phyloP scores from a whole-genome alignment of 2,329 filamentous ascomycete species.

The Alternaria postmessia region DNA sequence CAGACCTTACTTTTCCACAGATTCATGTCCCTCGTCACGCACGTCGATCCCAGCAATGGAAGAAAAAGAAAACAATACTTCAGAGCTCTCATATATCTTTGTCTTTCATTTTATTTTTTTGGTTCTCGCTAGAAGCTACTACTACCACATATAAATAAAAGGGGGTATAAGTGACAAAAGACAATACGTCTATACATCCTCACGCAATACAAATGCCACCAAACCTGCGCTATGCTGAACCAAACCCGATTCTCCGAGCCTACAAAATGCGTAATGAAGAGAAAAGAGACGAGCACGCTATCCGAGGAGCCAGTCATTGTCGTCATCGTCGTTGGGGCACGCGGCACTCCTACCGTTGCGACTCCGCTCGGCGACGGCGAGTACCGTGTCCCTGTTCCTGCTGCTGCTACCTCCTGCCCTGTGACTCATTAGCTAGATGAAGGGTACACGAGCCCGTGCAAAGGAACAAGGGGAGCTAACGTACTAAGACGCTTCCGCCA shows the following conservation, averaged over 20 bases:
- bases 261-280: slow-evolving; percentile 16
- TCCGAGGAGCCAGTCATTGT: neutral
- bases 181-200: slow-evolving; percentile 19
- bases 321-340: neutral
- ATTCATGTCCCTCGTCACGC: no score
- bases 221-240: slow-evolving; percentile 20
- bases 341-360: neutral
- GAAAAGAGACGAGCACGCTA: slow-evolving; percentile 15
- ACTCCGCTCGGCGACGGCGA: neutral
- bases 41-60: neutral
- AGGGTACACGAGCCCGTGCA: neutral
- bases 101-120: neutral
- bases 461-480: slow-evolving; percentile 15
- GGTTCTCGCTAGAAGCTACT: neutral
- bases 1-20: no score
- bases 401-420: slow-evolving; percentile 14
- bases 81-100: neutral
- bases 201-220: slow-evolving; percentile 22
- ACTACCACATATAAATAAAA: slow-evolving; percentile 16
- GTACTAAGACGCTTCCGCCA: slow-evolving; percentile 32
- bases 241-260: slow-evolving; percentile 15
- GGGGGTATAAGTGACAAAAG: slow-evolving; percentile 23
- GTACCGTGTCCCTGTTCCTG: neutral
- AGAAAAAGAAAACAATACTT: no score
- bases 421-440: neutral